A percentile compares a stretch with the other conserved stretches of the same genome.
Conservation (phyloP, 2,329 filamentous ascomycete genomes). For the Fusarium cicatricum region DNA sequence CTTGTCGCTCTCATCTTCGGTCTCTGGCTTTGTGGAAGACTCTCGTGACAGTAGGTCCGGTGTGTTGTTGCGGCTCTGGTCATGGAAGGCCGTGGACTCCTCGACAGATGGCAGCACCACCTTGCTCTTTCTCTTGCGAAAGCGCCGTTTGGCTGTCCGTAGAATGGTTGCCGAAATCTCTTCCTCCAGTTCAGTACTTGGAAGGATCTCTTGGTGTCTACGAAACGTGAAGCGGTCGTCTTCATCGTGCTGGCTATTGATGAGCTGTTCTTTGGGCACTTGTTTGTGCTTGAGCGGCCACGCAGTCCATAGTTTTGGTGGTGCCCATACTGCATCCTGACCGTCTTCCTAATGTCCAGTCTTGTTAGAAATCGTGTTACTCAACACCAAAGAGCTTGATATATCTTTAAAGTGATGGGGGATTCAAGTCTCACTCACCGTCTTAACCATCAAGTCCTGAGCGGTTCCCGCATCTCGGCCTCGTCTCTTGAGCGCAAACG, state of each 20-base stretch:
- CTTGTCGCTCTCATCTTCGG: conserved; percentile 30
- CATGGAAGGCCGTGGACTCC: conserved; percentile 5
- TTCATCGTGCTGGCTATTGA: conserved; percentile 54
- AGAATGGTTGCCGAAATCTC: conserved; percentile 73
- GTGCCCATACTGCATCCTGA: conserved; percentile 54
- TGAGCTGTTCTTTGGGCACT: conserved; percentile 67
- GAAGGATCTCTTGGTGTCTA: conserved; percentile 52
- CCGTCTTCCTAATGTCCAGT: conserved; percentile 40
- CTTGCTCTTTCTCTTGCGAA: conserved; percentile 47
- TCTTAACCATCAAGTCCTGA: conserved; percentile 41
- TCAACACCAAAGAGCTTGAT: too few species aligned
- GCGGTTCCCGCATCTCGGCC: conserved; percentile 40
- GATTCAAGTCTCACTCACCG: too few species aligned
- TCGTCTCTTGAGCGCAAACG: conserved; percentile 69
- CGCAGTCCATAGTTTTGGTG: conserved; percentile 76
- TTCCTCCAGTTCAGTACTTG: conserved; percentile 73
- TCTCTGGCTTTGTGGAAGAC: conserved; percentile 25
- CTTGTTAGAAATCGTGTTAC: neutral
- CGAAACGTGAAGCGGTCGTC: conserved; percentile 62
- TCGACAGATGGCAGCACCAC: conserved; percentile 36
- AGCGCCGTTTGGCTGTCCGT: conserved; percentile 72
- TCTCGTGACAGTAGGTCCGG: conserved; percentile 22
- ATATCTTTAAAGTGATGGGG: too few species aligned
- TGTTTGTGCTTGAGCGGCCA: conserved; percentile 76
- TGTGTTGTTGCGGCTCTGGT: conserved; percentile 18